phyloP scores from a whole-genome alignment of 2,329 filamentous ascomycete species.

The Aspergillus hiratsukae region DNA sequence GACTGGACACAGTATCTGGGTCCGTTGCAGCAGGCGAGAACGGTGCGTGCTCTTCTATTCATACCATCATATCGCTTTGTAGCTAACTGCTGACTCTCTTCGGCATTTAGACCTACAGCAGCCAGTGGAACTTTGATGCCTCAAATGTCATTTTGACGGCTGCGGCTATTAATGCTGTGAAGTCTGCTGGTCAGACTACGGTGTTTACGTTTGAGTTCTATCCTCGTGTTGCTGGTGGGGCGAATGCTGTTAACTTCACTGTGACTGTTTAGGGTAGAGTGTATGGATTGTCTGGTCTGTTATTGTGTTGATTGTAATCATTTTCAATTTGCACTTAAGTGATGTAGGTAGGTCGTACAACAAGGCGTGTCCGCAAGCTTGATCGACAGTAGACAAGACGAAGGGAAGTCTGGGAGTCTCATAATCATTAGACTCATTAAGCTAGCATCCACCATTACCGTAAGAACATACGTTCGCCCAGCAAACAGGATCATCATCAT shows the following conservation, averaged over 20 bases:
- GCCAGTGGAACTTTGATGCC: slow-evolving; percentile 51
- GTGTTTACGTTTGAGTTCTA: slow-evolving; percentile 55
- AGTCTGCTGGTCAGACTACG: slow-evolving; percentile 41
- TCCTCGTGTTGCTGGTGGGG: slow-evolving; percentile 41
- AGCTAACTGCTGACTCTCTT: not conserved
- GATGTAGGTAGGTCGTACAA: not conserved
- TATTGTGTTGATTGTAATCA: not conserved
- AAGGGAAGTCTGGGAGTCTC: not conserved
- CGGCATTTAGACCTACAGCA: slow-evolving; percentile 42
- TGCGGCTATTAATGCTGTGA: slow-evolving; percentile 44
- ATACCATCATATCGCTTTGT: not conserved
- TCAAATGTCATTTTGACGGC: slow-evolving; percentile 45
- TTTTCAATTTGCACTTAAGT: no score
- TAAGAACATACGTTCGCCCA: not conserved
- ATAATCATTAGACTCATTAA: not conserved
- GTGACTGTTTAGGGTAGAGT: slow-evolving; percentile 34
- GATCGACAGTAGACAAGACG: not conserved
- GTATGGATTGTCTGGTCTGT: not conserved
- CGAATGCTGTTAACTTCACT: slow-evolving; percentile 49
- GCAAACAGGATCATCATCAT: not conserved
- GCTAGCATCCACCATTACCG: not conserved
- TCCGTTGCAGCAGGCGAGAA: slow-evolving; percentile 46
- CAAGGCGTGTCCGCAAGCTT: no score
- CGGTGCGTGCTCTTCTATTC: slow-evolving; percentile 24
- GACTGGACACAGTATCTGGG: slow-evolving; percentile 54